Base-by-base conservation (phyloP, 305 asterid species). In the Fraxinus sp. region DNA sequence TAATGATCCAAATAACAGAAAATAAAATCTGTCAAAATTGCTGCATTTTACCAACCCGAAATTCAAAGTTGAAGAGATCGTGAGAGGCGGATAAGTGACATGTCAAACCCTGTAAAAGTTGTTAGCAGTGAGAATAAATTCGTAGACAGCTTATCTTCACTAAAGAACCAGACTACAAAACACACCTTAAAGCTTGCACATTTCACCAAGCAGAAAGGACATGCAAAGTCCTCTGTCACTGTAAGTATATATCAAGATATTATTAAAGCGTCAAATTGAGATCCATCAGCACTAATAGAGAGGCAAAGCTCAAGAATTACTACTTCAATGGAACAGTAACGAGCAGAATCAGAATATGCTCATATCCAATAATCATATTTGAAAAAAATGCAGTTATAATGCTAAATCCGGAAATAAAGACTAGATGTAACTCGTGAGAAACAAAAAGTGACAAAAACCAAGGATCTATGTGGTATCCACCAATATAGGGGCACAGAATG, bases 171-270 rank as follows among this genome's bases (percentile, higher is more conserved):
- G 75, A 76, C 68, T 79, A 75, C 85, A 30, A 83, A 78, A 57
- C 68, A 18, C 90, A 95, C 99, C 99, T 97, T 94, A 85, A 88
- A 95, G 91, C 97, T 93, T 82, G 94, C 97, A 87, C 99, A 95
- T 89, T 90, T 93, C 82, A 92, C 97, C 96, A 97, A 94, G 90
- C 99, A 97, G 90, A 97, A 94, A 85, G 99, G 95, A 93, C 99
- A 97, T 4, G 98, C 66, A 84, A 97, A 97, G 88, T 97, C 98
- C 87, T 97, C 99, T 18, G 98, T 97, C 87, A 97, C 99, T 97
- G 97, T 86, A 85, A 82, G 81, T 37, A 79, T 20, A 81, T 30
- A 81, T 85, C 87, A 90, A 85, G 87, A 86, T 77, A 82, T 86
- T 78, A 77, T 37, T 41, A 83, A 72, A 82, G 70, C 74, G 57